phyloP scores from a whole-genome alignment of 176 grass and related monocot species.

The Melocanna baccifera region DNA sequence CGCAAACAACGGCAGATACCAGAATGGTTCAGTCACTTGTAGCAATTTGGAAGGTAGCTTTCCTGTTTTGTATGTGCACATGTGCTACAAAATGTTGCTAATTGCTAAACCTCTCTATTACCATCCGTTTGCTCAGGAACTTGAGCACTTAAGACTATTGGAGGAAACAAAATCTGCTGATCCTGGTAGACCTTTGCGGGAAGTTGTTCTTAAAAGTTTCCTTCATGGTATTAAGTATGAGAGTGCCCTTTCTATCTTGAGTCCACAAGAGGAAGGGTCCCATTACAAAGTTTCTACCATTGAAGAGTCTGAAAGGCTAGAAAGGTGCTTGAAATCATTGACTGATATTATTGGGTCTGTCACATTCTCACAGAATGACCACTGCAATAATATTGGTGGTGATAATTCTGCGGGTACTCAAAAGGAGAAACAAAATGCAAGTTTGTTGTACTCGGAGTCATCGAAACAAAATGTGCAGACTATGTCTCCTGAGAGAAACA shows the following conservation, averaged over 20 bases:
- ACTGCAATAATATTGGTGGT: constrained; percentile 16
- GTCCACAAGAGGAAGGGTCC: constrained; percentile 42
- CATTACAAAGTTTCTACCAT: constrained; percentile 43
- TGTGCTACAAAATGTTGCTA: constrained; percentile 29
- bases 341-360: constrained; percentile 47
- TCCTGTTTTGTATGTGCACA: constrained; percentile 20
- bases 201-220: constrained; percentile 62
- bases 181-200: constrained; percentile 47
- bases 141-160: constrained; percentile 46
- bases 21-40: constrained; percentile 96
- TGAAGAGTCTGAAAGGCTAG: constrained; percentile 57
- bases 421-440: constrained; percentile 19
- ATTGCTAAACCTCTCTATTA: constrained; percentile 23
- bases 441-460: not conserved
- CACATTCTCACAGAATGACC: constrained; percentile 45
- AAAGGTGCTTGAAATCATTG: constrained; percentile 61
- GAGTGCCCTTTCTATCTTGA: constrained; percentile 58
- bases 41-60: constrained; percentile 82
- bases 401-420: constrained; percentile 27
- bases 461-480: constrained; percentile 35
- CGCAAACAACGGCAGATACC: constrained; percentile 61
- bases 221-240: constrained; percentile 58
- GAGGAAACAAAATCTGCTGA: constrained; percentile 50
- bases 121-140: constrained; percentile 51
- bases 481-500: constrained; percentile 26